Evolutionary conservation across 2,329 filamentous ascomycete genomes (phyloP).

Genomic region (Xylariaceae sp.): DNA sequence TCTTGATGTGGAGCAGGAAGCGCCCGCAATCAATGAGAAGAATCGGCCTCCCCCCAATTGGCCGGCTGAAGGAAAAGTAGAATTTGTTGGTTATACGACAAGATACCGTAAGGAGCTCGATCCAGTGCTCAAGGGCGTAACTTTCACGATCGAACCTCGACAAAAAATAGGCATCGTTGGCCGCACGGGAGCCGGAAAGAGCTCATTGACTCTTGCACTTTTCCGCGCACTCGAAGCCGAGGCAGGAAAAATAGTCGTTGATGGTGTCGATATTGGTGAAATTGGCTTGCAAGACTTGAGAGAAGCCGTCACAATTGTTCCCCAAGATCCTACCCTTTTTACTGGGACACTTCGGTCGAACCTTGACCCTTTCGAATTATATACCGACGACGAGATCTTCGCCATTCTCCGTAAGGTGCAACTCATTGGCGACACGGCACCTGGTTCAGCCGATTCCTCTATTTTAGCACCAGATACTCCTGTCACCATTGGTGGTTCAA

Average conservation of each 20-base stretch:
- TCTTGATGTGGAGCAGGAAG: constrained; percentile 92
- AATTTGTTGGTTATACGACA: constrained; percentile 86
- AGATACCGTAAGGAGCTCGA: constrained; percentile 85
- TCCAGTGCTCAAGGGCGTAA: constrained; percentile 76
- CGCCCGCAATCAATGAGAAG: constrained; percentile 70
- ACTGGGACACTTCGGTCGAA: constrained; percentile 89
- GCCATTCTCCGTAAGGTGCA: constrained; percentile 82
- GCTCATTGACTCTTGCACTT: constrained; percentile 84
- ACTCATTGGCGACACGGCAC: constrained; percentile 64
- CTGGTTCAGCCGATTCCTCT: constrained; percentile 17
- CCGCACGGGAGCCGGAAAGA: constrained; percentile 93
- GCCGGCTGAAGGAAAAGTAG: constrained; percentile 80
- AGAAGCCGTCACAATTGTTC: constrained; percentile 93
- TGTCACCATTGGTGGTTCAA: constrained; percentile 8
- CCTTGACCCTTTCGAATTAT: constrained; percentile 84
- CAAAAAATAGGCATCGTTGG: constrained; percentile 97
- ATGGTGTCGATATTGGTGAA: constrained; percentile 80
- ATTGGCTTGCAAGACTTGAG: constrained; percentile 93
- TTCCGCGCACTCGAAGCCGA: constrained; percentile 94
- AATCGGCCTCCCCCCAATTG: constrained; percentile 74
- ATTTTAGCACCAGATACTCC: constrained; percentile 10
- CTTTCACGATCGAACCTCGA: constrained; percentile 77
- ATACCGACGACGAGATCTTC: constrained; percentile 89
- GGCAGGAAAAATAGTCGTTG: constrained; percentile 82
- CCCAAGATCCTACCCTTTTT: constrained; percentile 93